Percentiles rank a stretch among this genome's conserved stretches.
phyloP scores from a whole-genome alignment of 2,329 filamentous ascomycete species.

The Thielaviopsis ethacetica region DNA sequence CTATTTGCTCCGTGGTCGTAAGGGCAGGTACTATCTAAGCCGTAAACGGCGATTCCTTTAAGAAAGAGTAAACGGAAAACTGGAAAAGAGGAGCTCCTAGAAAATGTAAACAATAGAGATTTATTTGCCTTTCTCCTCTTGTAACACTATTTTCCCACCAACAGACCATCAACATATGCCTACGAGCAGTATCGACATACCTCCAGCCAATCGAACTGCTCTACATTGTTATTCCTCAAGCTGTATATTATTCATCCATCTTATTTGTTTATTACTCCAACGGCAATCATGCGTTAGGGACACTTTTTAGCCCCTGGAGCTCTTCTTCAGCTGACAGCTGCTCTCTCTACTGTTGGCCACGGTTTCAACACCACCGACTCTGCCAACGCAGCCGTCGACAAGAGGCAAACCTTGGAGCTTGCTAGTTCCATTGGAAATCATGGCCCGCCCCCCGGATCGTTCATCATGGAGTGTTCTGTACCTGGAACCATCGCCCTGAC shows the following conservation, averaged over 20 bases:
- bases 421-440: neutral
- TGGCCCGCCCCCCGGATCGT: conserved; percentile 8
- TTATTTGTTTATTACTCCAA: neutral
- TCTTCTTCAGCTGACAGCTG: neutral
- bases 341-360: neutral
- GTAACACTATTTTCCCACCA: too few relatives aligned
- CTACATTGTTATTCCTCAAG: neutral
- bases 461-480: conserved; percentile 16
- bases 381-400: neutral
- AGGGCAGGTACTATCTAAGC: too few relatives aligned
- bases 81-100: too few relatives aligned
- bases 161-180: too few relatives aligned
- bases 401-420: neutral
- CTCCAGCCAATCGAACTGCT: too few relatives aligned
- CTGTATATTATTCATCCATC: neutral
- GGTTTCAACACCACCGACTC: neutral
- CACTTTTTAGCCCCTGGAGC: neutral
- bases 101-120: too few relatives aligned
- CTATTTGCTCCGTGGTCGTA: too few relatives aligned
- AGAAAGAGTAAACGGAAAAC: too few relatives aligned
- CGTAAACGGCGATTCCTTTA: too few relatives aligned
- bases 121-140: too few relatives aligned
- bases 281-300: neutral
- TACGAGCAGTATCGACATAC: too few relatives aligned
- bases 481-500: conserved; percentile 27